Base-by-base conservation (phyloP, 2,329 filamentous ascomycete species). In the Nakataea oryzae region DNA sequence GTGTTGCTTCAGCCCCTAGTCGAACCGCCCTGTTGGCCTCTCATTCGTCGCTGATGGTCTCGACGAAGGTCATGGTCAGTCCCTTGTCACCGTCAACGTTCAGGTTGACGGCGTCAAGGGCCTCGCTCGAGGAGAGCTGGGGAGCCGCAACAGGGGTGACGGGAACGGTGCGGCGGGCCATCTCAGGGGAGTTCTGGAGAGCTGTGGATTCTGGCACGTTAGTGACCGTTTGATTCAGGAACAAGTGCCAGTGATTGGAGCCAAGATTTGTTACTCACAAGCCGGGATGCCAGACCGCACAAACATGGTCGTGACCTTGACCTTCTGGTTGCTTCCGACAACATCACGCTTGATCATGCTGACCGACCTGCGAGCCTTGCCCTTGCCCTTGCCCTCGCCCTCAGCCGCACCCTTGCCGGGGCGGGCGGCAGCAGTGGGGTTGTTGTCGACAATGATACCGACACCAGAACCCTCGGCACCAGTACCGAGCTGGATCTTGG, bases 401-500 rank as follows among this genome's bases (percentile, higher is more conserved):
- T 54, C 61, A 61, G 28, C 62, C 11, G 27, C 30, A 27, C 63
- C 64, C n/a, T 62, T 65, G 17, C 62, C 63, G 6, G 63, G 57
- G 29, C 63, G 65, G 2, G 65, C 67, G 14, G 65, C 66, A 13
- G 64, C 64, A 54, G 66, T 62, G 56, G 60, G 65, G 63, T 66
- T 68, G 66, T 74, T 71, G 61, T 74, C 70, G 60, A 74, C 68
- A 57, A 73, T 69, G 64, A 74, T 74, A 58, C 72, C 72, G 55
- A 74, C 71, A 27, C 78, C 78, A 24, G 76, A 74, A 62, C 73
- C 73, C 63, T 75, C 74, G 32, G 66, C 70, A 54, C 74, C 74
- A 29, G 78, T 79, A 62, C 79, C 79, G 55, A 81, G 72, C 69
- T 81, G 73, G 57, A 81, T 69, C 72, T 79, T 78, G 65, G 79